Evolutionary conservation across 768 basidiomycete genomes (phyloP), one percentile per base, ranked within the genome.

Genomic region (Coprinopsis strossmayeri): DNA sequence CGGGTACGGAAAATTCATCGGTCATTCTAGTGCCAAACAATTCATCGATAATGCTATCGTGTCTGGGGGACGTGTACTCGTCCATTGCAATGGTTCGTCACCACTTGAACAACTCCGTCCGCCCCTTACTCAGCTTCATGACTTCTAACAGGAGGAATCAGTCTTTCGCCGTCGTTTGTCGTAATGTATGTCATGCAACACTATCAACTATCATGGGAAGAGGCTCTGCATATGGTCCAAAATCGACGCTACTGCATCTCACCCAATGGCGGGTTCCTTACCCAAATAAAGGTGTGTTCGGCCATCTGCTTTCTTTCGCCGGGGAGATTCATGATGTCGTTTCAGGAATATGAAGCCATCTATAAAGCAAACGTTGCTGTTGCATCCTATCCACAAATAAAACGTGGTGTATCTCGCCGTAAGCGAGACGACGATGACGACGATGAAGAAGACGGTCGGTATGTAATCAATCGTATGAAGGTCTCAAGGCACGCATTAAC

Each of bases 131-230:
- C 35, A 28, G 34, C 17, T 27, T 45, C 15, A n/a, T n/a, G n/a
- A n/a, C 21, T 7, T 27, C 39, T 34, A 7, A 5, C 53, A 91
- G 89, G 90, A 32, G 91, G 91, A 2, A 93, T 93, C 62, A 87
- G 84, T 51, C 72, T 92, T 10, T 91, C 89, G 2, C 91, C 91
- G 0, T 78, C 90, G 1, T 91, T 93, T 50, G 91, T 91, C 20
- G 86, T 93, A 46, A 92, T 92, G 87, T 93, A 88, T 61, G 89
- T 89, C 30, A 93, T 93, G 91, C 84, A 88, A 51, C 78, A 85
- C 57, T 82, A 82, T 61, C 78, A 80, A 24, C 67, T 91, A 24
- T 81, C 82, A 32, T 92, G 87, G 85, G 90, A 92, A 68, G 89
- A 93, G 48, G 91, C 90, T 0, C 71, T 93, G 41, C 89, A 91